Percentiles rank a stretch among this genome's conserved stretches.
These are phyloP conservation scores for Pseudozyma flocculosa DNA, from an alignment of 1,284 basidiomycete species.

Conservation along the genomic window DNA sequence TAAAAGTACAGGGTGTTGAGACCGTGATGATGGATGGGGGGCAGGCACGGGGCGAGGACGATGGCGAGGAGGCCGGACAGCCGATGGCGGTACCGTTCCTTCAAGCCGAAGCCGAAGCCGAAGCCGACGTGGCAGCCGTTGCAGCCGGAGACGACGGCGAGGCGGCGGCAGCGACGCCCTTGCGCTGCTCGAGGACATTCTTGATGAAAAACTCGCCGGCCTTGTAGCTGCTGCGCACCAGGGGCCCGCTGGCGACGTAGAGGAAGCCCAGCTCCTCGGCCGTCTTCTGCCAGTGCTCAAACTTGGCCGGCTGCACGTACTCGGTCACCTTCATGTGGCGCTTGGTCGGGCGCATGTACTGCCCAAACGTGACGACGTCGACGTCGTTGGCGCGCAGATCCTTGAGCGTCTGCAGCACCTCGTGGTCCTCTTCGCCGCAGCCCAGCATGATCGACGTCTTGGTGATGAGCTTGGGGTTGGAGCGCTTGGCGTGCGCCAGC, in stretches of 20 bases:
- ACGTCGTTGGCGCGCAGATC: conserved; percentile 85
- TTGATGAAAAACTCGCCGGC: conserved; percentile 62
- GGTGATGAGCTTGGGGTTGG: conserved; percentile 78
- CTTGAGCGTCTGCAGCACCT: conserved; percentile 78
- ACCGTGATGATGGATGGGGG: too few species aligned
- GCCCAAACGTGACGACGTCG: conserved; percentile 97
- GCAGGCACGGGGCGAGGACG: too few species aligned
- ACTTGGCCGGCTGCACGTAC: conserved; percentile 91
- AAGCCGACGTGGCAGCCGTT: too few species aligned
- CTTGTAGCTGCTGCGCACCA: conserved; percentile 96
- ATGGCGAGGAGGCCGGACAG: too few species aligned
- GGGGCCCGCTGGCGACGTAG: conserved; percentile 93
- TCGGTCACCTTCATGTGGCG: conserved; percentile 98
- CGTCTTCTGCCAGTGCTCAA: conserved; percentile 82
- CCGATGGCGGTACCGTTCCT: too few species aligned
- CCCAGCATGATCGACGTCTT: conserved; percentile 99
- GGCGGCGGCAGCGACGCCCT: not conserved
- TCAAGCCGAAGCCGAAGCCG: too few species aligned
- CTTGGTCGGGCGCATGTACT: conserved; percentile 99
- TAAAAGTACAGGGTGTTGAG: too few species aligned
- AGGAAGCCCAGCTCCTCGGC: conserved; percentile 94
- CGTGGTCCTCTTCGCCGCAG: conserved; percentile 84
- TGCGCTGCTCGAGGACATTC: conserved; percentile 48
- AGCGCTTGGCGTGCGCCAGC: conserved; percentile 66
- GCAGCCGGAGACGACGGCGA: too few species aligned